Evolutionary conservation across 2,329 filamentous ascomycete species (phyloP).

Genomic region (Epichloe hybrida): DNA sequence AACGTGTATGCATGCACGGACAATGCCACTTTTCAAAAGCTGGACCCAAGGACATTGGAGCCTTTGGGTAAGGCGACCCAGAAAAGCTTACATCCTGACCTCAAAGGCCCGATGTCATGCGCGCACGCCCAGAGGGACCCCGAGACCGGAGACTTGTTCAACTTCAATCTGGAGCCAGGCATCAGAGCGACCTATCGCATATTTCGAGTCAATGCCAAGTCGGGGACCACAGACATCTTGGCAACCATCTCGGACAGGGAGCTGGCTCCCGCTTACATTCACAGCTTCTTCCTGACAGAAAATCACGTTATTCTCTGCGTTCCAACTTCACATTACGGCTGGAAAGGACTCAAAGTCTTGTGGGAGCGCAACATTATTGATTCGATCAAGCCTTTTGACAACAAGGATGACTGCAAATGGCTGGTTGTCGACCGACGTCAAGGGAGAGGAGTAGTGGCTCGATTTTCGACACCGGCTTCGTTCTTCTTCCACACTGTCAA

Average conservation of each 20-base stretch:
- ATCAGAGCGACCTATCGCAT: conserved; percentile 48
- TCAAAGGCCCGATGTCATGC: conserved; percentile 53
- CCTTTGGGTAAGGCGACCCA: conserved; percentile 53
- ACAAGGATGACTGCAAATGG: conserved; percentile 47
- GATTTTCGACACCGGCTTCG: conserved; percentile 51
- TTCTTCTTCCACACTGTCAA: conserved; percentile 77
- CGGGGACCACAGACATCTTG: conserved; percentile 55
- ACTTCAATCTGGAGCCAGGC: conserved; percentile 64
- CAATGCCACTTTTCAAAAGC: conserved; percentile 45
- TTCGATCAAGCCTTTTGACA: conserved; percentile 50
- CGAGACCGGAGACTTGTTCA: conserved; percentile 61
- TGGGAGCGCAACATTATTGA: conserved; percentile 57
- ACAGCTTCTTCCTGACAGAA: conserved; percentile 63
- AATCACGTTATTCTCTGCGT: conserved; percentile 62
- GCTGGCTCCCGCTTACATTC: conserved; percentile 56
- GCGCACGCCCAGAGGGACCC: conserved; percentile 63
- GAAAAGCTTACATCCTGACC: conserved; percentile 46
- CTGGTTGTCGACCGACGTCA: conserved; percentile 56
- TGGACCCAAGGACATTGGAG: conserved; percentile 60
- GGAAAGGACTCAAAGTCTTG: conserved; percentile 44
- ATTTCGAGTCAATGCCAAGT: conserved; percentile 49
- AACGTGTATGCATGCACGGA: conserved; percentile 16
- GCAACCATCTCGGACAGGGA: conserved; percentile 45
- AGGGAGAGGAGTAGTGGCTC: conserved; percentile 51
- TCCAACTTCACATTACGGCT: conserved; percentile 49